Evolutionary conservation across 129 eudicot genomes (phyloP).

Genomic region (Flaveria linearis): DNA sequence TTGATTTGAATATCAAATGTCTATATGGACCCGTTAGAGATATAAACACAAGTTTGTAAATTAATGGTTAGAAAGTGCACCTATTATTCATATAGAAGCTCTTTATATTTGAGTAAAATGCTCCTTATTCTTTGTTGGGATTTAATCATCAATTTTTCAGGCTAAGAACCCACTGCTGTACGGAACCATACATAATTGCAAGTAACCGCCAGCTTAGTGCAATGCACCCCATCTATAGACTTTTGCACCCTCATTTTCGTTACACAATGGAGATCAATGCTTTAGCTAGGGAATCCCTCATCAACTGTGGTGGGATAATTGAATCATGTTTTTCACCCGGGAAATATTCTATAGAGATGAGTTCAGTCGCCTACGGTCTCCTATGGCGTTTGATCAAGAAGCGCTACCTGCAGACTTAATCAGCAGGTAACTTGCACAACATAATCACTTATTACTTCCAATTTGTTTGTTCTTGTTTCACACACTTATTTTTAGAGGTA

Average conservation of each 20-base stretch:
- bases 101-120: not conserved
- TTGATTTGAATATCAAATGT: no score
- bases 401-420: conserved; percentile 71
- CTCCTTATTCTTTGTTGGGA: not conserved
- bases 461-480: not conserved
- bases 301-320: conserved; percentile 59
- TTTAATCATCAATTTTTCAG: conserved; percentile 34
- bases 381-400: conserved; percentile 67
- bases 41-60: no score
- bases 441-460: not conserved
- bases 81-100: not conserved
- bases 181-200: conserved; percentile 85
- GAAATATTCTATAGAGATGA: conserved; percentile 61
- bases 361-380: conserved; percentile 57
- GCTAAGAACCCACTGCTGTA: conserved; percentile 69
- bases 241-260: conserved; percentile 69
- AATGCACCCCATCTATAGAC: conserved; percentile 68
- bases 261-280: conserved; percentile 84
- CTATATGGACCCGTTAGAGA: no score
- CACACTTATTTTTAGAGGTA: not conserved
- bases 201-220: conserved; percentile 65
- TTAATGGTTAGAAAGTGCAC: not conserved
- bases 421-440: conserved; percentile 11
- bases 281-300: conserved; percentile 62
- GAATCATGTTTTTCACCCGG: conserved; percentile 62